A percentile compares a stretch with the other conserved stretches of the same genome.
These are phyloP conservation scores for Fomitopsis serialis DNA, from an alignment of 768 basidiomycete species.

Conservation along the genomic window DNA sequence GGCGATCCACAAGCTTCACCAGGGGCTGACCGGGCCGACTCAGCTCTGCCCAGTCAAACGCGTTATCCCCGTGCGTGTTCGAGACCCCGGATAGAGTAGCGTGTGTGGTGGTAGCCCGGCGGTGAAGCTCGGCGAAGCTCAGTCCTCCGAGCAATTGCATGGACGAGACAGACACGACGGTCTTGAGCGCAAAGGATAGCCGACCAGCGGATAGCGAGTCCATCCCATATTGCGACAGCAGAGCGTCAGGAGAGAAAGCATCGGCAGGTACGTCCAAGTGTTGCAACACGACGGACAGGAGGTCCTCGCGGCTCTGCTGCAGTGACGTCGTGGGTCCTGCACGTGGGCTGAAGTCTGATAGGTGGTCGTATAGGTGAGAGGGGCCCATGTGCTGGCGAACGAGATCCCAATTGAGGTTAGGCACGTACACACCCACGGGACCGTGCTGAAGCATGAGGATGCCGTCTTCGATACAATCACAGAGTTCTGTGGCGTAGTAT, in stretches of 20 bases:
- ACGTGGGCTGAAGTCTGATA: constrained; percentile 4
- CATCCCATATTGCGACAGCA: constrained; percentile 36
- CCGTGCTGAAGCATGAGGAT: constrained; percentile 22
- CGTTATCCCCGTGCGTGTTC: too few species aligned
- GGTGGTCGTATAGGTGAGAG: constrained; percentile 17
- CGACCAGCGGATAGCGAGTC: constrained; percentile 36
- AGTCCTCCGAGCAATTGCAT: constrained; percentile 32
- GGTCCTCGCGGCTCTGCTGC: constrained; percentile 26
- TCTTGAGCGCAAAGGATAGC: constrained; percentile 28
- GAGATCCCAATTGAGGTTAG: constrained; percentile 26
- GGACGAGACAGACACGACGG: constrained; percentile 26
- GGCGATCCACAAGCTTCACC: background rate
- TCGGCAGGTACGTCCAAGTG: constrained; percentile 25
- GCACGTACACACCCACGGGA: constrained; percentile 24
- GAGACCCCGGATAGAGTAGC: background rate
- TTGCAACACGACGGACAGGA: constrained; percentile 21
- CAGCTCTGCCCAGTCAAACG: background rate
- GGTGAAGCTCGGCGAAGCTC: constrained; percentile 22
- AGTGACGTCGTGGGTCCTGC: background rate
- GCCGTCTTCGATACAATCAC: constrained; percentile 28
- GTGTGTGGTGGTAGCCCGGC: background rate
- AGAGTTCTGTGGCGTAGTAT: constrained; percentile 17
- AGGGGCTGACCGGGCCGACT: background rate
- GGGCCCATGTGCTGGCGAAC: constrained; percentile 20
- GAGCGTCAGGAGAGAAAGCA: constrained; percentile 32